Conservation (phyloP, 1,284 basidiomycete species). For the Xerocomus nothofagi region DNA sequence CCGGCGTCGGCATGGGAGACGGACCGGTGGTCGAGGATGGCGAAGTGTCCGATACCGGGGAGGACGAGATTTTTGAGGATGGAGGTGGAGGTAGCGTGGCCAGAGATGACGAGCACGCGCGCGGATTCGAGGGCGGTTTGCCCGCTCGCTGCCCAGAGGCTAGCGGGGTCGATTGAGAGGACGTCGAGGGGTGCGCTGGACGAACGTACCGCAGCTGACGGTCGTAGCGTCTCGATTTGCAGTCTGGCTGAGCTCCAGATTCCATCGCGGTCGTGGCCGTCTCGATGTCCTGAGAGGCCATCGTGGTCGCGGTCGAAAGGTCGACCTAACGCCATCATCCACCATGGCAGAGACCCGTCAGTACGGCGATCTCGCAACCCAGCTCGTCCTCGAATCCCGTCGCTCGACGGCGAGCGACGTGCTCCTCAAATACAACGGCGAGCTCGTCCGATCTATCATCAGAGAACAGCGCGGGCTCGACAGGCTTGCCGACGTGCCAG, state of each 20-base stretch:
- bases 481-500: slow-evolving; percentile 47
- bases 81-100: slow-evolving; percentile 79
- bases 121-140: slow-evolving; percentile 90
- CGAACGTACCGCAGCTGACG: slow-evolving; percentile 78
- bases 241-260: slow-evolving; percentile 71
- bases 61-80: slow-evolving; percentile 95
- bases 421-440: slow-evolving; percentile 90
- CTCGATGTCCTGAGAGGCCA: slow-evolving; percentile 48
- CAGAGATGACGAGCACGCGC: slow-evolving; percentile 79
- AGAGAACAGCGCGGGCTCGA: slow-evolving; percentile 92
- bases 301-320: slow-evolving; percentile 20
- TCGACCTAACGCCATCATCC: background rate
- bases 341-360: slow-evolving; percentile 45
- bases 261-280: slow-evolving; percentile 49
- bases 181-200: background rate
- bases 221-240: slow-evolving; percentile 87
- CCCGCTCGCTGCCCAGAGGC: slow-evolving; percentile 93
- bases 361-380: slow-evolving; percentile 82
- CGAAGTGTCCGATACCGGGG: slow-evolving; percentile 91
- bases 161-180: slow-evolving; percentile 33
- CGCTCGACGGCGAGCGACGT: slow-evolving; percentile 81
- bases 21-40: slow-evolving; percentile 70
- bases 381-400: slow-evolving; percentile 84
- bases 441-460: slow-evolving; percentile 81
- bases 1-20: slow-evolving; percentile 81